These are phyloP conservation scores for Erodium maritimum DNA, from an alignment of 345 rosid species.

Conservation along the genomic window DNA sequence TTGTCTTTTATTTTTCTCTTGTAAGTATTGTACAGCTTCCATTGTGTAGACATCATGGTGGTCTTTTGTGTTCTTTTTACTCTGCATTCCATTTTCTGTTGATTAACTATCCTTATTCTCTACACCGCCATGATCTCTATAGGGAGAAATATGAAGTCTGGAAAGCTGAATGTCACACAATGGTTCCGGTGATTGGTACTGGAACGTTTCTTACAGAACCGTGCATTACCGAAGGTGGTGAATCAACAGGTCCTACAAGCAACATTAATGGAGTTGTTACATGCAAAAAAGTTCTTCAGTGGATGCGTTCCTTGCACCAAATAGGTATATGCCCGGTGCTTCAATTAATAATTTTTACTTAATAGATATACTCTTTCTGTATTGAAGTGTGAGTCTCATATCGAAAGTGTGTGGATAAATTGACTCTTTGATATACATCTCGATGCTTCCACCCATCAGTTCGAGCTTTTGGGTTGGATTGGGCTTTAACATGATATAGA, in stretches of 20 bases:
- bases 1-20: neutral
- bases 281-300: conserved; percentile 53
- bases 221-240: conserved; percentile 51
- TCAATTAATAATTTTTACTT: neutral
- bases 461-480: too few relatives aligned
- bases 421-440: too few relatives aligned
- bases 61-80: too few relatives aligned
- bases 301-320: conserved; percentile 81
- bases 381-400: too few relatives aligned
- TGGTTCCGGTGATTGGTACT: conserved; percentile 78
- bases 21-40: neutral
- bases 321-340: conserved; percentile 40
- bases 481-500: too few relatives aligned
- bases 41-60: too few relatives aligned
- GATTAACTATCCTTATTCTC: neutral
- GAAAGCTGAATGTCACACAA: conserved; percentile 70
- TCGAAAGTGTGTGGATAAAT: too few relatives aligned
- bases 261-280: conserved; percentile 26
- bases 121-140: conserved; percentile 1
- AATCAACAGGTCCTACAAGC: conserved; percentile 28
- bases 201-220: conserved; percentile 56
- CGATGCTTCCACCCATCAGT: too few relatives aligned
- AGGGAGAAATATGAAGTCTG: conserved; percentile 71
- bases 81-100: neutral
- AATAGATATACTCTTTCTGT: too few relatives aligned